These are phyloP conservation scores for Citrus glauca DNA, from an alignment of 345 rosid species.

Conservation along the genomic window DNA sequence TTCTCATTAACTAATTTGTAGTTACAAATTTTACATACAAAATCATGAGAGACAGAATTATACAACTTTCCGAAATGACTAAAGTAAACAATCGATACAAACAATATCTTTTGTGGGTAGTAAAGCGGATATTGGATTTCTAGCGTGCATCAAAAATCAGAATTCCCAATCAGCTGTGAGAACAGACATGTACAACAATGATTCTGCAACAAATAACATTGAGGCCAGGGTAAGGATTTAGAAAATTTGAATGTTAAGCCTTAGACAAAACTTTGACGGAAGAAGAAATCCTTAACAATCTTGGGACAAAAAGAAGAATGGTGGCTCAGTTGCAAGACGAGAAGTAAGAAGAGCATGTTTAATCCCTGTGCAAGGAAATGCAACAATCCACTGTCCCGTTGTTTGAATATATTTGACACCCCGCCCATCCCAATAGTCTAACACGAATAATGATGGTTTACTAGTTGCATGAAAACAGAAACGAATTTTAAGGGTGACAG, in stretches of 20 bases:
- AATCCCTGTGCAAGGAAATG: background rate
- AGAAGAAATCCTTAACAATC: background rate
- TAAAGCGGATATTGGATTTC: constrained; percentile 4
- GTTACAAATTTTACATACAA: constrained; percentile 47
- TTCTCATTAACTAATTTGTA: constrained; percentile 37
- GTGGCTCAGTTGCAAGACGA: background rate
- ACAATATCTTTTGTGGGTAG: constrained; percentile 4
- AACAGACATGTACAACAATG: constrained; percentile 36
- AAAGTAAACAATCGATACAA: constrained; percentile 3
- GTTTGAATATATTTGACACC: too few species aligned
- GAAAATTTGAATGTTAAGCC: background rate
- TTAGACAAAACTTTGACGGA: background rate
- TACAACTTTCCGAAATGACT: constrained; percentile 25
- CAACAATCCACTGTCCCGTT: background rate
- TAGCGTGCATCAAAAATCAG: constrained; percentile 19
- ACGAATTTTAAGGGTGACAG: background rate
- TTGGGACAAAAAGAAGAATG: background rate
- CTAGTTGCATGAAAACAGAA: background rate
- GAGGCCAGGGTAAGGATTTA: constrained; percentile 2
- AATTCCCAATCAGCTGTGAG: constrained; percentile 19
- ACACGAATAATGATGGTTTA: background rate
- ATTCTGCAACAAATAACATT: constrained; percentile 31
- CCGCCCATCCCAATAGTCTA: background rate
- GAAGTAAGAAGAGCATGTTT: background rate
- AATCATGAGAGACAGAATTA: constrained; percentile 30